These are phyloP conservation scores for Mycena belliarum DNA, from an alignment of 768 basidiomycete species.

Conservation along the genomic window DNA sequence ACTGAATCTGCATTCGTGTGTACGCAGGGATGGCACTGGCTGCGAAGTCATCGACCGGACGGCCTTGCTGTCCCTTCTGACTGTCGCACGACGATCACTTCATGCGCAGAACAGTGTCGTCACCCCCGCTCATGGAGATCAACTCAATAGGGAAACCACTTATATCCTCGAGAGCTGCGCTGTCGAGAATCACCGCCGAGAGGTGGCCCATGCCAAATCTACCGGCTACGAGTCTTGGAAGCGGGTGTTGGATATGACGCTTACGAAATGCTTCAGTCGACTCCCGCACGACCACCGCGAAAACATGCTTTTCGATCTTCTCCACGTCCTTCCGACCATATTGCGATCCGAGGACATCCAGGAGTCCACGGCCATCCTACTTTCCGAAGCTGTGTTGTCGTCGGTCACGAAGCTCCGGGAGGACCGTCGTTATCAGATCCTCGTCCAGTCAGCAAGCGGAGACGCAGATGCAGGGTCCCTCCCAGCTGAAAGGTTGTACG, in stretches of 20 bases:
- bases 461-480: slow-evolving; percentile 66
- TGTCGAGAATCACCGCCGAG: slow-evolving; percentile 85
- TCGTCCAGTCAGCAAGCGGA: slow-evolving; percentile 65
- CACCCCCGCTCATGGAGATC: slow-evolving; percentile 61
- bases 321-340: slow-evolving; percentile 75
- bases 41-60: slow-evolving; percentile 83
- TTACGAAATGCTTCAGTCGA: slow-evolving; percentile 84
- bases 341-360: slow-evolving; percentile 66
- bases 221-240: slow-evolving; percentile 84
- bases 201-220: slow-evolving; percentile 70
- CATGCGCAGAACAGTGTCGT: slow-evolving; percentile 70
- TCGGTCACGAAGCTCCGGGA: slow-evolving; percentile 88
- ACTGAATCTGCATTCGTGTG: slow-evolving; percentile 69
- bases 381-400: slow-evolving; percentile 81
- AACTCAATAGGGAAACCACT: slow-evolving; percentile 64
- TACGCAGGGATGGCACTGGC: slow-evolving; percentile 66
- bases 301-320: slow-evolving; percentile 86
- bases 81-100: slow-evolving; percentile 56
- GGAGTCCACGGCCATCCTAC: slow-evolving; percentile 74
- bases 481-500: slow-evolving; percentile 77
- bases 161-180: slow-evolving; percentile 85
- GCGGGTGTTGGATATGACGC: slow-evolving; percentile 76
- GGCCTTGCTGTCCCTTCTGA: slow-evolving; percentile 70
- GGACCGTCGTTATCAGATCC: slow-evolving; percentile 69
- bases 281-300: slow-evolving; percentile 83